These are phyloP conservation scores for Liriodendron chinense DNA, from an alignment of 164 flowering plant species.

Conservation along the genomic window DNA sequence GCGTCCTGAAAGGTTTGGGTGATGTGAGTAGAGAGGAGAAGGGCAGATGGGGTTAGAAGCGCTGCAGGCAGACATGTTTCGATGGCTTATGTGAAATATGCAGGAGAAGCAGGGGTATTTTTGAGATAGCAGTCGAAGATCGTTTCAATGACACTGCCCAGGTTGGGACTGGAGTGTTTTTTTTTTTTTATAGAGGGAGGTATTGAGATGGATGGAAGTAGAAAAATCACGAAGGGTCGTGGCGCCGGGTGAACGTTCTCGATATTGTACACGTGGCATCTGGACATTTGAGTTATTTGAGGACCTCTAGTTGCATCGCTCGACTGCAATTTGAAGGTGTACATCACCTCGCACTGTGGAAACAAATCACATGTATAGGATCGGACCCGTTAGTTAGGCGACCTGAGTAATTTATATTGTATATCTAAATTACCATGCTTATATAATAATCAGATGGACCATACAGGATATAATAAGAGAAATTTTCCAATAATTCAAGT, in stretches of 20 bases:
- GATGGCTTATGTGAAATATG: background rate
- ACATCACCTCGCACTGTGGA: too few species aligned
- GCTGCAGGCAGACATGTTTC: slow-evolving; percentile 1
- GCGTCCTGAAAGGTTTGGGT: background rate
- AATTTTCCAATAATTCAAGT: too few species aligned
- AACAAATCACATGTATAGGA: too few species aligned
- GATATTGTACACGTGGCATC: background rate
- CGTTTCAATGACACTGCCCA: background rate
- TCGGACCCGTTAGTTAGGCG: too few species aligned
- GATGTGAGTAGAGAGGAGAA: background rate
- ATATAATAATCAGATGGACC: too few species aligned
- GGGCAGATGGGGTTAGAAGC: background rate
- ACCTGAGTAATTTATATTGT: too few species aligned
- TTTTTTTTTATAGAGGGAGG: background rate
- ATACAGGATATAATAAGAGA: too few species aligned
- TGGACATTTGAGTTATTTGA: background rate
- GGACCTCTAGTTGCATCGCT: too few species aligned
- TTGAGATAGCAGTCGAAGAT: background rate
- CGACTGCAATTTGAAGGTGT: too few species aligned
- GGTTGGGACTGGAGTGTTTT: background rate
- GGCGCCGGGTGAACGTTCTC: background rate
- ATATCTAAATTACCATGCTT: too few species aligned
- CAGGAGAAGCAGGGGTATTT: background rate
- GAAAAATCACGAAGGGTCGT: slow-evolving; percentile 1
- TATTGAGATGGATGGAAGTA: background rate